Evolutionary conservation across 2,329 filamentous ascomycete species (phyloP), one percentile per base, ranked within the genome.

Genomic region (Colletotrichum endophyticum): DNA sequence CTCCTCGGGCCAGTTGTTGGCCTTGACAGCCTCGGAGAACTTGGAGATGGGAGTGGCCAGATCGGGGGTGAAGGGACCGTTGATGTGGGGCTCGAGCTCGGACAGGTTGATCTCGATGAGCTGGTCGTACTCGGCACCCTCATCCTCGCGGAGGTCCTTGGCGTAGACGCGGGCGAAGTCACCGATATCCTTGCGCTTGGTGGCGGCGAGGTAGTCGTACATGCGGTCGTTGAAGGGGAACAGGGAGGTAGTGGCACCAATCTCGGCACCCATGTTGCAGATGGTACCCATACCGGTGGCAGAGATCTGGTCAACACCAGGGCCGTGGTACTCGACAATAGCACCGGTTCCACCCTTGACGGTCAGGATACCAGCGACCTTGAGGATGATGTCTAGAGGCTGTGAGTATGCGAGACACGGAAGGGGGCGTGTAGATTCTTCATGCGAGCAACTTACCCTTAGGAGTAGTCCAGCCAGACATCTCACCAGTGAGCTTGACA

Each of bases 171-270:
- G 94, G 71, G 97, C 92, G 84, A 96, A 98, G 85, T 99, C 95
- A 83, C 95, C 97, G 81, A 99, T 98, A 19, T 94, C 91, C 84
- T 92, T 90, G 83, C 97, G 95, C 92, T 98, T 98, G 81, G 97
- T 99, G 57, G 96, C 95, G 61, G 89, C 89, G 59, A 99, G 92
- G 89, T 99, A 99, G 85, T 98, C 95, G 90, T 98, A 95, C 96
- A 98, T 98, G 84, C 95, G 93, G 86, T 98, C 95, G 89, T 98
- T 98, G 93, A 98, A 99, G 81, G 96, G 96, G 94, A 99, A 99
- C 61, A 99, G 84, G 19, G 96, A 98, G 71, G 96, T 98, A 25
- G 96, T 99, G 75, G 96, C 94, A 82, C 94, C 94, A 79, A 95
- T 94, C 82, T 95, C 93, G 80, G 93, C 92, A 84, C 90, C 90